Evolutionary conservation across 169 alveolate genomes (phyloP).

Genomic region (Eimeria acervulina): DNA sequence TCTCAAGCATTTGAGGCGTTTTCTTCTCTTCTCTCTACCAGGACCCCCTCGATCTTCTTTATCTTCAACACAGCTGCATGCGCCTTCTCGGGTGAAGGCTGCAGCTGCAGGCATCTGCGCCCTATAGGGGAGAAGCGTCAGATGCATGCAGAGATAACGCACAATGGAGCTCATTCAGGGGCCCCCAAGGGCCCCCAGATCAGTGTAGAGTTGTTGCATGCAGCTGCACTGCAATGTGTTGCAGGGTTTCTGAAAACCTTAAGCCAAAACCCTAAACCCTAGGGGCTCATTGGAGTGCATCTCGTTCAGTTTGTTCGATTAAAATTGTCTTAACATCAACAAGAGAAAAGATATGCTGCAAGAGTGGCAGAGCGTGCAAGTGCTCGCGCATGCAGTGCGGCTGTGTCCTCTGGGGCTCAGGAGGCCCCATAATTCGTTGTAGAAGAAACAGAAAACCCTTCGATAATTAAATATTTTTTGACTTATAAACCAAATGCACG

Average conservation of each 20-base stretch:
- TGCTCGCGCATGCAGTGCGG: background rate
- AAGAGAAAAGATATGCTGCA: background rate
- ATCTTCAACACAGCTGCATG: too few species aligned
- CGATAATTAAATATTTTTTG: background rate
- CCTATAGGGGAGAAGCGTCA: too few species aligned
- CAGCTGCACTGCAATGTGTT: background rate
- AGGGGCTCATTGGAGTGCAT: background rate
- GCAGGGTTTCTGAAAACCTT: background rate
- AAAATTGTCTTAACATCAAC: background rate
- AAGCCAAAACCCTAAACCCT: conserved; percentile 4
- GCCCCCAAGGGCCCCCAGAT: background rate
- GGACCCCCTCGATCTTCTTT: background rate
- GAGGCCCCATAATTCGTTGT: too few species aligned
- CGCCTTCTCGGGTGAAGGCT: background rate
- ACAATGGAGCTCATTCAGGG: background rate
- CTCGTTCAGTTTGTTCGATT: background rate
- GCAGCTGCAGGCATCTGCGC: background rate
- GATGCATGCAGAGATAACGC: background rate
- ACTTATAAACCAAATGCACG: background rate
- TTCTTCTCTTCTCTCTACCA: background rate
- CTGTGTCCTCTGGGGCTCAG: too few species aligned
- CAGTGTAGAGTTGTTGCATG: background rate
- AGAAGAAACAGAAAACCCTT: background rate
- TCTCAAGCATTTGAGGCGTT: background rate
- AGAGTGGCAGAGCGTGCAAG: background rate